Conservation (phyloP, 306 rosid genomes). For the Prunus armeniaca region DNA sequence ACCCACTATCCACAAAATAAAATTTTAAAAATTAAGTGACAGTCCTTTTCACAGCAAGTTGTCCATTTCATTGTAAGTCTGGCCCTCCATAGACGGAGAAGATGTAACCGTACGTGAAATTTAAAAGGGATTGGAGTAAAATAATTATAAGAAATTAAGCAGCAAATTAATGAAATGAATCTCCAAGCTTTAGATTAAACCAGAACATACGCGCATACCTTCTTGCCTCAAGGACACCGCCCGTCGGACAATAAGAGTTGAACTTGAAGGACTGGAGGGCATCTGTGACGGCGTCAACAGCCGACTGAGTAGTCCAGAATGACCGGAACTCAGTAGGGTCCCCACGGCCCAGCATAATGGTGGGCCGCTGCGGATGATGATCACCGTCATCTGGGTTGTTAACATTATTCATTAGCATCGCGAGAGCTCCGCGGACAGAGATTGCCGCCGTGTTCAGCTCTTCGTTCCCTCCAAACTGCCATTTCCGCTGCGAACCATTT, state of each 20-base stretch:
- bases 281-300: constrained; percentile 29
- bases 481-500: constrained; percentile 29
- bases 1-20: too few relatives aligned
- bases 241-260: constrained; percentile 49
- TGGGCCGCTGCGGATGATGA: constrained; percentile 8
- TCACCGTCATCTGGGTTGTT: constrained; percentile 17
- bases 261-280: constrained; percentile 39
- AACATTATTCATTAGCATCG: constrained; percentile 23
- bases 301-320: constrained; percentile 30
- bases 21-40: too few relatives aligned
- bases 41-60: too few relatives aligned
- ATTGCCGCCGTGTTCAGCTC: constrained; percentile 32
- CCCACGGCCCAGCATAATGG: constrained; percentile 40
- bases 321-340: constrained; percentile 45
- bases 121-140: too few relatives aligned
- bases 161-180: not conserved
- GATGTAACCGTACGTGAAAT: too few relatives aligned
- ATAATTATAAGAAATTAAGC: not conserved
- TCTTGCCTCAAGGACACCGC: constrained; percentile 37
- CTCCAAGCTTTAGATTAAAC: too few relatives aligned
- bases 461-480: constrained; percentile 50
- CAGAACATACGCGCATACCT: constrained; percentile 24
- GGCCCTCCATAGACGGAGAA: too few relatives aligned
- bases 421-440: constrained; percentile 41
- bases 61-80: too few relatives aligned